Conservation (phyloP, 164 flowering plant species). For the Magnolia kwangsiensis region DNA sequence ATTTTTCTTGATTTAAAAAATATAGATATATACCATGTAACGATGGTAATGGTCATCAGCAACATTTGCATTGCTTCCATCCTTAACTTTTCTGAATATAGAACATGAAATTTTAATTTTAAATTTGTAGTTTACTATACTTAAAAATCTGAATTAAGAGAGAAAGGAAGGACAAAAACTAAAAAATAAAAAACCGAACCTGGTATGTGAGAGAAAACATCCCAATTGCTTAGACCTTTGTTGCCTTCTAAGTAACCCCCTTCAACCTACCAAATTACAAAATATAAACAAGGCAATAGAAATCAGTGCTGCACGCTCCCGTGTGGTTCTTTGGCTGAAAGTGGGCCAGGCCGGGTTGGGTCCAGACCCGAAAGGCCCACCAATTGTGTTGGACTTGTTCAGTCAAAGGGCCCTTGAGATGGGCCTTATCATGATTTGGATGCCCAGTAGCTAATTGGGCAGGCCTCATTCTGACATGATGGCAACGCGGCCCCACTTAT, state of each 20-base stretch:
- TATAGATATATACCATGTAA: conserved; percentile 1
- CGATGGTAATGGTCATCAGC: conserved; percentile 12
- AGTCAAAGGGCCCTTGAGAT: no score
- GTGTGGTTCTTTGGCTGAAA: no score
- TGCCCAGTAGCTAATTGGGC: no score
- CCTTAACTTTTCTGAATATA: not conserved
- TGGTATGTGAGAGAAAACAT: conserved; percentile 24
- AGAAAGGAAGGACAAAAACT: not conserved
- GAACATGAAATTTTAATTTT: not conserved
- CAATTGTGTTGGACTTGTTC: no score
- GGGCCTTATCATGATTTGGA: no score
- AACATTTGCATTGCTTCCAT: conserved; percentile 5
- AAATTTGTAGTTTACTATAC: not conserved
- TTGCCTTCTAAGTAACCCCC: conserved; percentile 30
- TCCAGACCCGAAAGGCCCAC: no score
- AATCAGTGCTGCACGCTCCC: not conserved
- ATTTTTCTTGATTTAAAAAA: no score
- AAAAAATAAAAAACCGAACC: conserved; percentile 9
- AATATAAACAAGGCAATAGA: not conserved
- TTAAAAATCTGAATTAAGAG: not conserved
- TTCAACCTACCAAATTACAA: conserved; percentile 22
- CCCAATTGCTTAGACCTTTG: conserved; percentile 40
- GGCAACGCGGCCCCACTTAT: no score
- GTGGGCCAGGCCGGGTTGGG: no score
- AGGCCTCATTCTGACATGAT: no score